phyloP scores from a whole-genome alignment of 2,329 filamentous ascomycete species.

The Conoideocrella luteorostrata region DNA sequence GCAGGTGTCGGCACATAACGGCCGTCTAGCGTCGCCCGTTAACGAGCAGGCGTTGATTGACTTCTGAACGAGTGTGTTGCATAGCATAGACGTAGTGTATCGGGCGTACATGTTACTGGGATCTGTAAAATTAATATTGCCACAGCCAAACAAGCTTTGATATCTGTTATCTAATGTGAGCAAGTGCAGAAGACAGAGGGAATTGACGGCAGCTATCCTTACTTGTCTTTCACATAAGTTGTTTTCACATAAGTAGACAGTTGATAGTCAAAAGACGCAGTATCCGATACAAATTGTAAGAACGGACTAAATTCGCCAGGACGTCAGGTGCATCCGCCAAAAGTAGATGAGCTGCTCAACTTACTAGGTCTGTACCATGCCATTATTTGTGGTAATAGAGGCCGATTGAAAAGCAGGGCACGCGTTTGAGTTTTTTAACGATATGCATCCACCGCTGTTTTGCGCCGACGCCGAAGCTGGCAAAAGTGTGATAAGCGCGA shows the following conservation, averaged over 20 bases:
- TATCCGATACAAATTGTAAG: conserved; percentile 71
- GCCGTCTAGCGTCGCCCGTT: conserved; percentile 55
- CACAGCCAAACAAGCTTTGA: conserved; percentile 72
- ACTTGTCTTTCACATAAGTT: conserved; percentile 74
- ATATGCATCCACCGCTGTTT: conserved; percentile 45
- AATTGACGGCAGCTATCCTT: conserved; percentile 18
- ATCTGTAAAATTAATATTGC: conserved; percentile 68
- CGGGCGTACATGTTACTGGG: conserved; percentile 81
- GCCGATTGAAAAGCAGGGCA: conserved; percentile 69
- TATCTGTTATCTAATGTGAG: conserved; percentile 52
- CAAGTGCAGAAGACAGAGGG: not conserved
- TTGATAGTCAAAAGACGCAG: conserved; percentile 68
- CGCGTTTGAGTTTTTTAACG: conserved; percentile 60
- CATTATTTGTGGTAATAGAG: conserved; percentile 60
- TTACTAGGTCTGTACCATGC: conserved; percentile 58
- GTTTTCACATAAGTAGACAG: conserved; percentile 67
- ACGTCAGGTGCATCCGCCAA: not conserved
- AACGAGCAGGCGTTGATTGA: conserved; percentile 66
- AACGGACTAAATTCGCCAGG: conserved; percentile 62
- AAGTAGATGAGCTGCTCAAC: conserved; percentile 21
- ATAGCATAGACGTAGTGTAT: conserved; percentile 86
- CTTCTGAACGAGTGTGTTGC: conserved; percentile 89
- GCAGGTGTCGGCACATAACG: conserved; percentile 86
- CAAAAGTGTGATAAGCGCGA: conserved; percentile 20
- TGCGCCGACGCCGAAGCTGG: conserved; percentile 31